Evolutionary conservation across 352 stramenopile genomes (phyloP), one percentile per base, ranked within the genome.

Genomic region (Peronospora farinosa): DNA sequence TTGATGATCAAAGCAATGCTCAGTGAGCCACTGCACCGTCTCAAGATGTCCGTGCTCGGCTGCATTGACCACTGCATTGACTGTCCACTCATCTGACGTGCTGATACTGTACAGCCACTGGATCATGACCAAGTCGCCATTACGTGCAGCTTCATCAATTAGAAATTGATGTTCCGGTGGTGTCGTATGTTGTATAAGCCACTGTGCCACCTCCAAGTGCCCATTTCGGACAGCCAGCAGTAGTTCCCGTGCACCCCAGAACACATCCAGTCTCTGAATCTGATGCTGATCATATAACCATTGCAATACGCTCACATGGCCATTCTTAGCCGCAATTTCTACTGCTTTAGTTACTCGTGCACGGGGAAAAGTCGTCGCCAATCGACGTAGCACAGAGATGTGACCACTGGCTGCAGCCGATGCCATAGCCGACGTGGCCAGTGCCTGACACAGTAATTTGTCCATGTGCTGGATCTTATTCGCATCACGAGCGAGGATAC

Each of bases 61-160:
- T 8, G 72, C 69, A 36, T 63, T 61, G 25, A 63, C 50, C 39
- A 76, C 69, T 10, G 64, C 69, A n/a, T 68, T 63, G 7, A 55
- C 51, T 11, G 56, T 63, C 37, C 46, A 69, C n/a, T 65, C 62
- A 7, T 76, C 64, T 1, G 16, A 31, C 2, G 44, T 52, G 5
- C 51, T 37, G 23, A 67, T 47, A 13, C 41, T 32, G 28, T 76
- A 53, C 10, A 83, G 47, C 64, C 67, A 80, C 9, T 49, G 40
- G n/a, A 83, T 58, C 16, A 76, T 65, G 3, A 36, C 19, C 51
- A 77, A 35, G 28, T 74, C 56, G 5, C 72, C 72, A n/a, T 67
- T 45, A 27, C 52, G 57, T 0, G 66, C 72, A 0, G 71, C 67
- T 16, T 60, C 46, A 39, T 72, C 61, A n/a, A 69, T 61, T 8